Evolutionary conservation across 1,139 yeast genomes (phyloP), one percentile per base, ranked within the genome.

Genomic region (Nadsonia starkeyi-henricii): DNA sequence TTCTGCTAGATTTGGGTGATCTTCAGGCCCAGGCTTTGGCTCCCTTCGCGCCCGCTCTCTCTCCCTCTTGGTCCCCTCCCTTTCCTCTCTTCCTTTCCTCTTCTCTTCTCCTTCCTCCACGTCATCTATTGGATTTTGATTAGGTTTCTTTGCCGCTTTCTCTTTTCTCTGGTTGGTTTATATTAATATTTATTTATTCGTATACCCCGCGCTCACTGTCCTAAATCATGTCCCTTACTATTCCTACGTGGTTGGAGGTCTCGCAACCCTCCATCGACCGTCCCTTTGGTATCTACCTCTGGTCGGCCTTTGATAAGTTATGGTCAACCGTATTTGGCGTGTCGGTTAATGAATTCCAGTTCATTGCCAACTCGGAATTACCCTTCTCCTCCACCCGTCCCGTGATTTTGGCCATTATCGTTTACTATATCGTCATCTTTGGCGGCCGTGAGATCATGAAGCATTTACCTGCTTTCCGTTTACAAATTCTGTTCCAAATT

Each of bases 201-300:
- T 23, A 23, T 23, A 5, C 9, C 28, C 28, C 9, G 5, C 9
- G 5, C 9, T 23, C 5, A 5, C 41, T 37, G 23, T 43, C 28
- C n/a, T n/a, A n/a, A n/a, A n/a, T n/a, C 15, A 28, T 28, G 26
- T 28, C 36, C 21, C 33, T 23, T 13, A 21, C 43, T 21, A 47
- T 49, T 44, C 26, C 48, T 36, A 44, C 47, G 26, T 46, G 54
- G 41, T 43, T 54, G 18, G 53, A 54, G 41, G 53, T 55, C 42
- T 49, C 53, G 41, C 45, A 60, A 26, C 96, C 96, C 43, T 69
- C 82, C 42, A 61, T 86, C 49, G 84, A 84, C 48, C 75, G 85
- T 54, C 97, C 97, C 18, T 91, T 89, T 65, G 98, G 98, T 46
- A 55, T 91, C 48, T 76, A 84, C 59, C 72, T 91, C 54, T 91